phyloP scores from a whole-genome alignment of 306 rosid species.

The Vicia faba region DNA sequence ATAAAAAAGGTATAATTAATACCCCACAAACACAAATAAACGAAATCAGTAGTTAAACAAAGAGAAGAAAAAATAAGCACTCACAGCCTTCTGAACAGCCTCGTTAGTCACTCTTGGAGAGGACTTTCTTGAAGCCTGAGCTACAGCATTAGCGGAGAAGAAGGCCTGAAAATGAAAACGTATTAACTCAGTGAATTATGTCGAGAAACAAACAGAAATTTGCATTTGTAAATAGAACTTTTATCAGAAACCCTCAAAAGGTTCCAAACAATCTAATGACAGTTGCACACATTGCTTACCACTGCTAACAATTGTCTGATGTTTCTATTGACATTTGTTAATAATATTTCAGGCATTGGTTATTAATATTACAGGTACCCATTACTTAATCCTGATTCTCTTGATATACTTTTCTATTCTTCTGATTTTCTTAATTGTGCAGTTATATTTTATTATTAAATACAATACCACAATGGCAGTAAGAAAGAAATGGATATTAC shows the following conservation, averaged over 20 bases:
- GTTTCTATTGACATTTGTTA: slow-evolving; percentile 8
- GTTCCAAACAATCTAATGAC: neutral
- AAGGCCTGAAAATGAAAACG: slow-evolving; percentile 55
- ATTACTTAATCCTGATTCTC: slow-evolving; percentile 1
- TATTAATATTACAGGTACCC: neutral
- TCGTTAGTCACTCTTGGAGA: slow-evolving; percentile 90
- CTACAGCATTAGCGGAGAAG: slow-evolving; percentile 71
- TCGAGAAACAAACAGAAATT: slow-evolving; percentile 19
- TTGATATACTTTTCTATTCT: neutral
- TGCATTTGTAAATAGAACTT: slow-evolving; percentile 1
- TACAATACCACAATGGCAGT: neutral
- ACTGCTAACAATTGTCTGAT: slow-evolving; percentile 10
- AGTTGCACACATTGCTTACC: neutral
- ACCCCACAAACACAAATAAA: slow-evolving; percentile 10
- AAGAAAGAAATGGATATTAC: slow-evolving; percentile 40
- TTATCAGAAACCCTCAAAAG: neutral
- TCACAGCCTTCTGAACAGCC: slow-evolving; percentile 89
- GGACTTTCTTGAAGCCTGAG: slow-evolving; percentile 73
- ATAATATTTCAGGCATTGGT: neutral
- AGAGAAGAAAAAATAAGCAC: slow-evolving; percentile 40
- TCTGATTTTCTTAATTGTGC: neutral
- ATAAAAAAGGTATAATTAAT: slow-evolving; percentile 17
- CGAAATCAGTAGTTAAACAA: slow-evolving; percentile 22
- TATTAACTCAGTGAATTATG: slow-evolving; percentile 6
- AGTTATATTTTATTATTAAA: neutral